A percentile compares a stretch with the other conserved stretches of the same genome.
Conservation (phyloP, 2,329 filamentous ascomycete species). For the Pseudogymnoascus sp. region DNA sequence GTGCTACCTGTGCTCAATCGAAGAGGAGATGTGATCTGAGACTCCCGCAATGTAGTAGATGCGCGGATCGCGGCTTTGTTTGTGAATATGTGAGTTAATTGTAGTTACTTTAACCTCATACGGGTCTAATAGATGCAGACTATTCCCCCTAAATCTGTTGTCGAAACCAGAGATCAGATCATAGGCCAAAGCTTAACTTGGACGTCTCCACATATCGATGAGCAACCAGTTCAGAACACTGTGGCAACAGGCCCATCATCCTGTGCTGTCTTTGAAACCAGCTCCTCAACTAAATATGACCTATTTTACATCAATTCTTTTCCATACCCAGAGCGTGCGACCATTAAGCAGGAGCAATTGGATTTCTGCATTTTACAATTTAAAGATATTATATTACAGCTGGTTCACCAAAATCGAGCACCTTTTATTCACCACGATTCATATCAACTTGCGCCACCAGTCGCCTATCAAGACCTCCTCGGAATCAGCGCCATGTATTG, state of each 20-base stretch:
- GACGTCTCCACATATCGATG: not conserved
- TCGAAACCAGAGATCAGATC: not conserved
- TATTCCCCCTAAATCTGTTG: not conserved
- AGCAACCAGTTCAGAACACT: not conserved
- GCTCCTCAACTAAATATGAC: not conserved
- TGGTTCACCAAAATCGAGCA: slow-evolving; percentile 14
- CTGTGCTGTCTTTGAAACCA: not conserved
- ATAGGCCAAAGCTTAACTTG: not conserved
- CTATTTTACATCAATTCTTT: slow-evolving; percentile 13
- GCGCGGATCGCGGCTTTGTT: slow-evolving; percentile 11
- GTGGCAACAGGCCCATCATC: not conserved
- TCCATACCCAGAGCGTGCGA: slow-evolving; percentile 3
- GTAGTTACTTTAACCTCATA: not conserved
- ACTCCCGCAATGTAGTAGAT: slow-evolving; percentile 18
- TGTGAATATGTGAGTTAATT: slow-evolving; percentile 19
- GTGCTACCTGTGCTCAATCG: slow-evolving; percentile 17
- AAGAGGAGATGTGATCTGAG: slow-evolving; percentile 22
- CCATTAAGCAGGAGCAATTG: slow-evolving; percentile 10
- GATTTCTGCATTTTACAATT: slow-evolving; percentile 14
- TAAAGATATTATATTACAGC: slow-evolving; percentile 10
- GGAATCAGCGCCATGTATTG: slow-evolving; percentile 15
- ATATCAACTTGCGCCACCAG: slow-evolving; percentile 12
- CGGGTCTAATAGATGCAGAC: not conserved
- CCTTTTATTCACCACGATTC: slow-evolving; percentile 18
- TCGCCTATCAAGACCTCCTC: slow-evolving; percentile 16